phyloP scores from a whole-genome alignment of 208 protist genomes.

The Leishmania lainsoni region DNA sequence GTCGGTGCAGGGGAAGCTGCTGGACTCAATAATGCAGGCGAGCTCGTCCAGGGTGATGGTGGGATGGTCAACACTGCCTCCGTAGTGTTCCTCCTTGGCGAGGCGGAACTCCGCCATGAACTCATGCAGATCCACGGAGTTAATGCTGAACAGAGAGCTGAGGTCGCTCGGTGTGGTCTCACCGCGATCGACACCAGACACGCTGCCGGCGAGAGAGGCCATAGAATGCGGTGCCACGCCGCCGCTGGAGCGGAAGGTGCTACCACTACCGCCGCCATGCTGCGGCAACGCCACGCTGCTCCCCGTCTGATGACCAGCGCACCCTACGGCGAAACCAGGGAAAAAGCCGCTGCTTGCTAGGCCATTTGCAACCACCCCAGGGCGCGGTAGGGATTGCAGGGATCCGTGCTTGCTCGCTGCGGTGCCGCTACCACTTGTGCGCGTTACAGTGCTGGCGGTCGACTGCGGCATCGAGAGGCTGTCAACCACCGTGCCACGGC shows the following conservation, averaged over 20 bases:
- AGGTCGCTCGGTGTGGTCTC: conserved; percentile 48
- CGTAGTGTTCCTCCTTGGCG: conserved; percentile 60
- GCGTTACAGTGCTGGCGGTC: neutral
- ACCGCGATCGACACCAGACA: conserved; percentile 22
- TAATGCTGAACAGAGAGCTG: conserved; percentile 55
- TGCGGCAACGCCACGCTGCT: neutral
- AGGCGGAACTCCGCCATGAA: conserved; percentile 71
- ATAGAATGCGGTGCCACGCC: neutral
- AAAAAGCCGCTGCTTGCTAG: conserved; percentile 8
- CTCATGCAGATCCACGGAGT: conserved; percentile 69
- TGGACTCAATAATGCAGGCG: conserved; percentile 59
- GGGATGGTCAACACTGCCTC: conserved; percentile 24
- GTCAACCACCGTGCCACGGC: neutral
- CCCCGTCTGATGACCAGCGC: neutral
- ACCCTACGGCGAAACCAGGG: neutral
- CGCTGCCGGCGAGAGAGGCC: conserved; percentile 17
- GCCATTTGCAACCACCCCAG: conserved; percentile 1
- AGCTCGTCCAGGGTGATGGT: conserved; percentile 58
- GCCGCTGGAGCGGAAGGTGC: conserved; percentile 1
- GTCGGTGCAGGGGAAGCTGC: conserved; percentile 56
- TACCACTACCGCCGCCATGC: neutral
- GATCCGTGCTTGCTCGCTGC: conserved; percentile 16
- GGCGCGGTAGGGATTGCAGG: conserved; percentile 4
- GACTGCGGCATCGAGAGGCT: neutral
- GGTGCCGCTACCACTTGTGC: conserved; percentile 3